phyloP scores from a whole-genome alignment of 1,284 basidiomycete genomes.

The Rhodotorula sp. region DNA sequence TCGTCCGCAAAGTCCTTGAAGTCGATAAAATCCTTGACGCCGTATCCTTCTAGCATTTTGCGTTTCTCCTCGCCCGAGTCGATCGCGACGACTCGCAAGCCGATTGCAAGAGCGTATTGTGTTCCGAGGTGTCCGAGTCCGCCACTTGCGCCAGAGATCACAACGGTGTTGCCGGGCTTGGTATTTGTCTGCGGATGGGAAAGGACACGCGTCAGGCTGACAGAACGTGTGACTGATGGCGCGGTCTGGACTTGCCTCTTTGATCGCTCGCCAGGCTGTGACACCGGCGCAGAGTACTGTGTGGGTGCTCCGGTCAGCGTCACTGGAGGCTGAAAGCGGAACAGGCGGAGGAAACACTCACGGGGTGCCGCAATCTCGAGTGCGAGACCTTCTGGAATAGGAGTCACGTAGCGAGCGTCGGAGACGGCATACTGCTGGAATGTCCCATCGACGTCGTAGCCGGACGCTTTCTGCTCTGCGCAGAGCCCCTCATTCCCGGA shows the following conservation, averaged over 20 bases:
- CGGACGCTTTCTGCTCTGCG: conserved; percentile 55
- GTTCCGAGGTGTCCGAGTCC: conserved; percentile 52
- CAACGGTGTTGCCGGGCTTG: conserved; percentile 21
- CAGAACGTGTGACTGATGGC: neutral
- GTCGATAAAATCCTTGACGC: conserved; percentile 39
- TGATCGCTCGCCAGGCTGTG: conserved; percentile 37
- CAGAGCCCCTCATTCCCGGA: conserved; percentile 67
- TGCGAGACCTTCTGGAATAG: conserved; percentile 34
- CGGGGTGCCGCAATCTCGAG: conserved; percentile 28
- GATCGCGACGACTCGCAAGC: conserved; percentile 35
- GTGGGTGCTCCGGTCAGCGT: neutral
- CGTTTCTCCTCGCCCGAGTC: conserved; percentile 41
- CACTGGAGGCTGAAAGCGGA: neutral
- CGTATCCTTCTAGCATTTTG: conserved; percentile 26
- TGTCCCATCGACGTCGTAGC: conserved; percentile 64
- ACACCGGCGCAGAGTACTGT: conserved; percentile 34
- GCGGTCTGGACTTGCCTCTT: conserved; percentile 1
- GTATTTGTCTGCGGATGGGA: neutral
- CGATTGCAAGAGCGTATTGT: conserved; percentile 32
- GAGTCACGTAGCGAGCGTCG: conserved; percentile 59
- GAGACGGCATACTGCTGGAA: conserved; percentile 62
- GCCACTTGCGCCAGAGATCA: conserved; percentile 36
- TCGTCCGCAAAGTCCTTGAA: conserved; percentile 25
- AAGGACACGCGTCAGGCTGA: neutral
- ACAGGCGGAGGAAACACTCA: neutral